Conservation (phyloP, 2,329 filamentous ascomycete genomes). For the Periglandula ipomoeae region DNA sequence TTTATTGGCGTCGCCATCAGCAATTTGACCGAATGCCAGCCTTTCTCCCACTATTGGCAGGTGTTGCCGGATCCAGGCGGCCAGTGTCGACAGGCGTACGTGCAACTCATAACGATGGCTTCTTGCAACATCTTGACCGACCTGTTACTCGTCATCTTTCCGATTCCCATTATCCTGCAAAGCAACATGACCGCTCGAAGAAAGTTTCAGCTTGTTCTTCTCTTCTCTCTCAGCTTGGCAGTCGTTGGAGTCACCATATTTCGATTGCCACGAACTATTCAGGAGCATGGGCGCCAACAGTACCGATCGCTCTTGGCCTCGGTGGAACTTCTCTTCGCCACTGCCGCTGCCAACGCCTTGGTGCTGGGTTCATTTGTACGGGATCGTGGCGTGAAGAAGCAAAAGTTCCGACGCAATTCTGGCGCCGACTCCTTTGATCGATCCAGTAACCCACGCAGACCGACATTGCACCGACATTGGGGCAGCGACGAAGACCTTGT, state of each 20-base stretch:
- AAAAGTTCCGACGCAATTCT: constrained; percentile 63
- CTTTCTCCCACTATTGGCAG: constrained; percentile 68
- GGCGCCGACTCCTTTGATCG: constrained; percentile 54
- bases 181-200: constrained; percentile 69
- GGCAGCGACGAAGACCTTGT: constrained; percentile 90
- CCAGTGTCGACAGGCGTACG: constrained; percentile 77
- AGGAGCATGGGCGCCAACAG: constrained; percentile 64
- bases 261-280: constrained; percentile 70
- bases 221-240: constrained; percentile 78
- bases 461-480: constrained; percentile 57
- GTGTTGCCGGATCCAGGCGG: constrained; percentile 78
- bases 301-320: constrained; percentile 84
- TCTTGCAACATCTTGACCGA: constrained; percentile 83
- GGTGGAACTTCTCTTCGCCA: constrained; percentile 81
- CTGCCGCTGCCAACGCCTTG: constrained; percentile 77
- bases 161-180: constrained; percentile 75
- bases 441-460: constrained; percentile 29
- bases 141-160: constrained; percentile 76
- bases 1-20: constrained; percentile 75
- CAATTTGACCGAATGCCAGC: constrained; percentile 74
- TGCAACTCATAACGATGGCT: constrained; percentile 85
- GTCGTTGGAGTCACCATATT: constrained; percentile 74
- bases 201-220: constrained; percentile 67
- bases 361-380: constrained; percentile 89
- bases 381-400: constrained; percentile 83